Percentiles rank a stretch among this genome's conserved stretches.
phyloP scores from a whole-genome alignment of 352 stramenopile species.

The Phytophthora hibernalis region DNA sequence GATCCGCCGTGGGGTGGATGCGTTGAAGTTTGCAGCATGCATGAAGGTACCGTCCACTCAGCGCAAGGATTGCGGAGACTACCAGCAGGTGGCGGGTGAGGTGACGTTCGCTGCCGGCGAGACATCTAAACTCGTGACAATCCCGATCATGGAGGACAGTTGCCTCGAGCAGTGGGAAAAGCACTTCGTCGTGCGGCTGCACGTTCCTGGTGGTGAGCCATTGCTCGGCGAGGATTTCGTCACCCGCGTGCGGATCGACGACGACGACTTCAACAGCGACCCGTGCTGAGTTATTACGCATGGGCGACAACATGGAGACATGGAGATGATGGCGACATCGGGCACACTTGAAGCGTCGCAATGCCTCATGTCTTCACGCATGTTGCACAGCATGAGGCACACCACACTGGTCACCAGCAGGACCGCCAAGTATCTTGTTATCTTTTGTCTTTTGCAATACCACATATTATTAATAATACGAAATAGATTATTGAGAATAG shows the following conservation, averaged over 20 bases:
- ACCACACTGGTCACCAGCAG: no score
- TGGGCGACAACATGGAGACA: not conserved
- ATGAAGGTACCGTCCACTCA: conserved; percentile 61
- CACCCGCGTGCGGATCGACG: conserved; percentile 92
- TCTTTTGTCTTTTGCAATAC: no score
- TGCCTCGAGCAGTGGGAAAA: conserved; percentile 91
- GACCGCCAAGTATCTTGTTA: no score
- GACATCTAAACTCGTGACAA: conserved; percentile 84
- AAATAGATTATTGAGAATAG: no score
- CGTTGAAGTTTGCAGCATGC: conserved; percentile 65
- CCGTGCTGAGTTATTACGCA: conserved; percentile 41
- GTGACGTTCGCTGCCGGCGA: conserved; percentile 92
- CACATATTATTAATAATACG: no score
- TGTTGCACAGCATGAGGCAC: conserved; percentile 13
- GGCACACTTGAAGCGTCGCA: not conserved
- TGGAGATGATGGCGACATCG: no score
- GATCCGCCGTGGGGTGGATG: conserved; percentile 64
- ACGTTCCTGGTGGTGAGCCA: conserved; percentile 90
- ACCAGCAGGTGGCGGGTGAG: conserved; percentile 82
- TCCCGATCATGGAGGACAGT: conserved; percentile 95
- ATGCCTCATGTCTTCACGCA: conserved; percentile 17
- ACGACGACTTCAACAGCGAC: conserved; percentile 89
- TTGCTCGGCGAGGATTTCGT: conserved; percentile 92
- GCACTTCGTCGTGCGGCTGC: conserved; percentile 93
- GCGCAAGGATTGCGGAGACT: conserved; percentile 73